A percentile compares a stretch with the other conserved stretches of the same genome.
phyloP scores from a whole-genome alignment of 495 filamentous ascomycete species.

The Penicillium argentinense region DNA sequence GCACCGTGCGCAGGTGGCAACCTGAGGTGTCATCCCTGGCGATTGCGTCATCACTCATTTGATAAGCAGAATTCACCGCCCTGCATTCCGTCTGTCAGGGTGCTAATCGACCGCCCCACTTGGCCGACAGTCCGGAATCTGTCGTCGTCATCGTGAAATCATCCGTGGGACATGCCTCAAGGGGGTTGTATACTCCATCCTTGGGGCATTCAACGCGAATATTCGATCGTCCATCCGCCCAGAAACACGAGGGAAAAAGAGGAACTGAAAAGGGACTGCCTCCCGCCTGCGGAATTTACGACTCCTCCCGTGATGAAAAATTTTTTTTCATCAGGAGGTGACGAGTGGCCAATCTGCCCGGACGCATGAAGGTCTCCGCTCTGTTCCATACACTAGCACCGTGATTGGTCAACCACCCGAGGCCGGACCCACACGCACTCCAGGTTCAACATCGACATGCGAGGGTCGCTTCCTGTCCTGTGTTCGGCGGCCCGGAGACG shows the following conservation, averaged over 20 bases:
- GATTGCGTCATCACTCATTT: constrained; percentile 1
- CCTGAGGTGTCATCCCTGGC: too few relatives aligned
- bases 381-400: neutral
- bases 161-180: constrained; percentile 6
- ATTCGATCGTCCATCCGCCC: too few relatives aligned
- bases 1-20: too few relatives aligned
- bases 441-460: constrained; percentile 13
- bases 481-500: neutral
- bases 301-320: too few relatives aligned
- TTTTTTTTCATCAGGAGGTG: neutral
- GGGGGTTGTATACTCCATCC: neutral
- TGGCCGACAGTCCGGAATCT: constrained; percentile 9
- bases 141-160: constrained; percentile 29
- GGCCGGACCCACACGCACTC: constrained; percentile 13
- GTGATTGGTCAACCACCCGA: constrained; percentile 16
- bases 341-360: constrained; percentile 6
- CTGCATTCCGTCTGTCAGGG: too few relatives aligned
- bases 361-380: constrained; percentile 7
- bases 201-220: neutral
- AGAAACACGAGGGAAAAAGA: neutral
- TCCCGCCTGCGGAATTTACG: too few relatives aligned
- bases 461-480: constrained; percentile 1
- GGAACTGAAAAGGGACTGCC: too few relatives aligned
- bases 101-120: neutral
- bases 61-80: neutral